Evolutionary conservation across 108 stramenopile species (phyloP), one percentile per base, ranked within the genome.

Genomic region (Nitzschia sp.): DNA sequence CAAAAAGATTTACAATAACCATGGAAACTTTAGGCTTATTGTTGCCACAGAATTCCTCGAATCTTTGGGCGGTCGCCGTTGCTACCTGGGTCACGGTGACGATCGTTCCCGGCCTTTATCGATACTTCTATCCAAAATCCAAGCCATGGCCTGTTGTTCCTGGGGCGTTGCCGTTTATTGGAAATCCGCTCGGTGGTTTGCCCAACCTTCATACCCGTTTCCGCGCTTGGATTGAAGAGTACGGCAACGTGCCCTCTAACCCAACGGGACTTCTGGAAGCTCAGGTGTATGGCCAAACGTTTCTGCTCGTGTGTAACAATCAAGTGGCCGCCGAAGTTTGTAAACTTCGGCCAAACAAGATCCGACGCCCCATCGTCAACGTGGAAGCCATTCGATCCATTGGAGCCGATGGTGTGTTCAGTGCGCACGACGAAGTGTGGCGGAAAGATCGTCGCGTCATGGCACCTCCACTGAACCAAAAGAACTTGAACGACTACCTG

Each of bases 371-470:
- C 13, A 17, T n/a, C 15, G 38, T 6, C 2, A 2, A 23, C 11
- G 32, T 24, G 19, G 57, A 4, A 24, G 38, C 66, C 35, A 0
- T 66, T 30, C 30, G 18, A 1, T 46, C 45, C 30, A 27, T 65
- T 6, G 60, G 62, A 11, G 53, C 54, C 60, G 18, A 64, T 24
- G 76, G 76, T 21, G 28, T 77, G 6, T 77, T 77, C 30, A 11
- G 35, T 46, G 76, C 76, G 15, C 63, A 71, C 25, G 76, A 70
- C 36, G 54, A 64, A 0, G 54, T 11, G 38, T 77, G 76, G 76
- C 54, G 54, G 35, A 54, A 71, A 8, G 76, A 77, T 38, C 69
- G 64, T 3, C 49, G 65, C 1, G 9, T 71, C 33, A 51, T 77
- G 26, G 69, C 34, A 11, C 70, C 76, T 23, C 36, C 70, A 1